Percentiles rank a stretch among this genome's conserved stretches.
phyloP scores from a whole-genome alignment of 768 basidiomycete species.

The Pisolithus albus region DNA sequence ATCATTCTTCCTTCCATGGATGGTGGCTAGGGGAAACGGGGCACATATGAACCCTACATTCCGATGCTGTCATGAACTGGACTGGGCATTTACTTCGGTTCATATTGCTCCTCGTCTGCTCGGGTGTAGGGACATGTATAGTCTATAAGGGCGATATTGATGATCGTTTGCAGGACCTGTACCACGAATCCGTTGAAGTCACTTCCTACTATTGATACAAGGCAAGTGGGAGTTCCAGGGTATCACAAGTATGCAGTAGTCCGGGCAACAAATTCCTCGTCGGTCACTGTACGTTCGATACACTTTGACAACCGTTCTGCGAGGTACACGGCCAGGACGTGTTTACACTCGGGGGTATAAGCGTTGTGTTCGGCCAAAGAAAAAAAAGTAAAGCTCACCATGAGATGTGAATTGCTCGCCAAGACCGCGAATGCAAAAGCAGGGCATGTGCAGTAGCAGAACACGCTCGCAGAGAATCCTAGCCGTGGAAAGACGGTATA shows the following conservation, averaged over 20 bases:
- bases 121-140: too few relatives aligned
- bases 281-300: conserved; percentile 40
- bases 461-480: conserved; percentile 32
- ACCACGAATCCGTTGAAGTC: too few relatives aligned
- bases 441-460: conserved; percentile 69
- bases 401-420: conserved; percentile 49
- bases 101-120: too few relatives aligned
- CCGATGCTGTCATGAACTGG: too few relatives aligned
- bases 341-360: conserved; percentile 59
- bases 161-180: too few relatives aligned
- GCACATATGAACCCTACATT: too few relatives aligned
- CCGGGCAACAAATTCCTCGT: conserved; percentile 41
- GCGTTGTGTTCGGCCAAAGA: background rate
- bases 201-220: too few relatives aligned
- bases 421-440: conserved; percentile 64
- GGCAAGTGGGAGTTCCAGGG: too few relatives aligned
- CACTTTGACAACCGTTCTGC: conserved; percentile 48
- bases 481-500: conserved; percentile 48
- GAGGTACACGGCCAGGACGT: conserved; percentile 60
- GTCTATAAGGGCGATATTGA: too few relatives aligned
- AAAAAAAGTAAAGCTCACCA: conserved; percentile 38
- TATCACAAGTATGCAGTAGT: conserved; percentile 8
- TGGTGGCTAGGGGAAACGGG: too few relatives aligned
- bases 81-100: too few relatives aligned
- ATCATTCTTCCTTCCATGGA: too few relatives aligned